Evolutionary conservation across 768 basidiomycete genomes (phyloP).

Genomic region (Trametes maxima): DNA sequence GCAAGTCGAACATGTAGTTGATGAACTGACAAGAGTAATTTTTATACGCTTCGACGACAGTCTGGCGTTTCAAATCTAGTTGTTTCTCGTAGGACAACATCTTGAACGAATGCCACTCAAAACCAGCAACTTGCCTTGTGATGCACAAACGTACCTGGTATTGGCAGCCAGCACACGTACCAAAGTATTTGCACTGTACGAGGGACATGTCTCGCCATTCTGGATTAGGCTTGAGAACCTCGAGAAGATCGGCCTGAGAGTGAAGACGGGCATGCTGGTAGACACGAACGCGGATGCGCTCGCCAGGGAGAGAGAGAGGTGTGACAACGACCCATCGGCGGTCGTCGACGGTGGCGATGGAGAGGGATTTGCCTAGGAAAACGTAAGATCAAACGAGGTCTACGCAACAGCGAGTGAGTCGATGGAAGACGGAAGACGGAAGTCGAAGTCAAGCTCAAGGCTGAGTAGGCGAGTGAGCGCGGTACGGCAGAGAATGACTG

Average conservation of each 20-base stretch:
- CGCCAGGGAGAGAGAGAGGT: conserved; percentile 85
- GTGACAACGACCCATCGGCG: conserved; percentile 81
- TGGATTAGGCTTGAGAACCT: conserved; percentile 62
- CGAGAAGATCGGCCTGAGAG: conserved; percentile 75
- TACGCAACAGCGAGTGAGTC: neutral
- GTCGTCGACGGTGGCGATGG: conserved; percentile 46
- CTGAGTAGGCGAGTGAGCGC: neutral
- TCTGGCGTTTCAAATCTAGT: conserved; percentile 82
- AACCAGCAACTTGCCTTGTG: neutral
- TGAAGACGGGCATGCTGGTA: conserved; percentile 71
- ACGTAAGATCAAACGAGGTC: neutral
- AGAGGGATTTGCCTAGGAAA: conserved; percentile 66
- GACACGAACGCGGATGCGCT: conserved; percentile 72
- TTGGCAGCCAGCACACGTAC: conserved; percentile 89
- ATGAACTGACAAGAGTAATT: conserved; percentile 62
- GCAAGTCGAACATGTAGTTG: too few relatives aligned
- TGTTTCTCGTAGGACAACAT: conserved; percentile 90
- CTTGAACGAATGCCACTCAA: conserved; percentile 39
- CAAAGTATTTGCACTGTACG: conserved; percentile 86
- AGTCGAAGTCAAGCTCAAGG: neutral
- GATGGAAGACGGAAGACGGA: neutral
- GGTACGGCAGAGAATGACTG: conserved; percentile 23
- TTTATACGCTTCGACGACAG: conserved; percentile 81
- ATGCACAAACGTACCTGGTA: conserved; percentile 63
- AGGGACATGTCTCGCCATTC: conserved; percentile 65